Evolutionary conservation across 2,329 filamentous ascomycete species (phyloP).

Genomic region (Pseudogymnoascus sp.): DNA sequence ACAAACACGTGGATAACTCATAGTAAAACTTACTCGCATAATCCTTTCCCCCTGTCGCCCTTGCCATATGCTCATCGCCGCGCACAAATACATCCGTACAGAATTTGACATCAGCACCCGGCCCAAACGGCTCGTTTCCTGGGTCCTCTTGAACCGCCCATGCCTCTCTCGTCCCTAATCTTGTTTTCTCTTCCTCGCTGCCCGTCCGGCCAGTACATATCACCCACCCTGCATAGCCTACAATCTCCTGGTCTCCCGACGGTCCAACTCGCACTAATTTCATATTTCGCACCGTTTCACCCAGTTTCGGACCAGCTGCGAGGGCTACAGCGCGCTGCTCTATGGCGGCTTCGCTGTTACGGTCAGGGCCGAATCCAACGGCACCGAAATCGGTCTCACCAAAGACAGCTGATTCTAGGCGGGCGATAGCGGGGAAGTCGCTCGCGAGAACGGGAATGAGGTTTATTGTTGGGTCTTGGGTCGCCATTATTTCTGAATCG

Average conservation of each 20-base stretch:
- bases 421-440: constrained; percentile 15
- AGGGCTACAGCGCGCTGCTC: background rate
- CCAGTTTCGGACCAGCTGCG: background rate
- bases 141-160: background rate
- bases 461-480: constrained; percentile 3
- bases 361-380: constrained; percentile 14
- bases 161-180: background rate
- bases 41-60: constrained; percentile 14
- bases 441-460: constrained; percentile 8
- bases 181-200: background rate
- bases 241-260: constrained; percentile 12
- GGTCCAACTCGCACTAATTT: constrained; percentile 16
- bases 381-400: constrained; percentile 14
- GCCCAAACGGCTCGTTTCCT: constrained; percentile 14
- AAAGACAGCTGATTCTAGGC: constrained; percentile 16
- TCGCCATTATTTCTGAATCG: background rate
- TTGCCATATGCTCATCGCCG: constrained; percentile 21
- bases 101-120: constrained; percentile 21
- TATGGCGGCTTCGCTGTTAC: constrained; percentile 16
- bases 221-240: constrained; percentile 19
- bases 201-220: constrained; percentile 11
- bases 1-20: background rate
- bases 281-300: background rate
- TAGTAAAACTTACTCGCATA: constrained; percentile 22
- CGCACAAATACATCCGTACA: constrained; percentile 22